Evolutionary conservation across 2,329 filamentous ascomycete species (phyloP).

Genomic region (Coniochaeta sp.): DNA sequence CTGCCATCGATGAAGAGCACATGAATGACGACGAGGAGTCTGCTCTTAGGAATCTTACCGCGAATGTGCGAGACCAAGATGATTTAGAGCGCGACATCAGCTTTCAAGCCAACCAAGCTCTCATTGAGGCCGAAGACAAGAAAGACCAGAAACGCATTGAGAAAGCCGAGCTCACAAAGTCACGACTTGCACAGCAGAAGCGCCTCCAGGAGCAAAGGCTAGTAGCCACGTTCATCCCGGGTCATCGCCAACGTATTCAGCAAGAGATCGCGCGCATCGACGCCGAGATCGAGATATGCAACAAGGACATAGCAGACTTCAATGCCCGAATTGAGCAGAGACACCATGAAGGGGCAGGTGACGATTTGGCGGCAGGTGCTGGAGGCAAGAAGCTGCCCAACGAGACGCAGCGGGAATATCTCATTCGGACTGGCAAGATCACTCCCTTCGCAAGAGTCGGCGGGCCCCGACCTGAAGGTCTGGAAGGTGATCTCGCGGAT

Average conservation of each 20-base stretch:
- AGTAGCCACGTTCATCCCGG: slow-evolving; percentile 21
- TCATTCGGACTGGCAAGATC: slow-evolving; percentile 95
- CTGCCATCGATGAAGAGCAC: not conserved
- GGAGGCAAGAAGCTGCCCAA: slow-evolving; percentile 55
- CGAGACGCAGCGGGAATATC: slow-evolving; percentile 79
- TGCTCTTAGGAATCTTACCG: slow-evolving; percentile 55
- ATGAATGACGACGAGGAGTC: slow-evolving; percentile 46
- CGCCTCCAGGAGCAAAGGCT: slow-evolving; percentile 42
- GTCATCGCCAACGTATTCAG: slow-evolving; percentile 50
- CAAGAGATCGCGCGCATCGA: slow-evolving; percentile 61
- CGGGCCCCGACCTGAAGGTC: slow-evolving; percentile 50
- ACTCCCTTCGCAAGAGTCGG: slow-evolving; percentile 85
- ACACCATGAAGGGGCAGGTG: slow-evolving; percentile 45
- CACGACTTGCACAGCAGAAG: slow-evolving; percentile 59
- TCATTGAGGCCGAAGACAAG: slow-evolving; percentile 57
- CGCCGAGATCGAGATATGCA: slow-evolving; percentile 55
- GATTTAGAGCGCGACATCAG: slow-evolving; percentile 85
- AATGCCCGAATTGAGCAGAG: slow-evolving; percentile 72
- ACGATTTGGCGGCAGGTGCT: slow-evolving; percentile 14
- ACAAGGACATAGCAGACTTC: slow-evolving; percentile 73
- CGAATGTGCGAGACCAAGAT: slow-evolving; percentile 74
- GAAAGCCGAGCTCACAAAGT: slow-evolving; percentile 44
- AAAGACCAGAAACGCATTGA: slow-evolving; percentile 56
- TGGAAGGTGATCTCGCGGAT: slow-evolving; percentile 65
- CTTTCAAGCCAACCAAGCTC: slow-evolving; percentile 48